Evolutionary conservation across 768 basidiomycete species (phyloP).

Genomic region (Lentinus brumalis): DNA sequence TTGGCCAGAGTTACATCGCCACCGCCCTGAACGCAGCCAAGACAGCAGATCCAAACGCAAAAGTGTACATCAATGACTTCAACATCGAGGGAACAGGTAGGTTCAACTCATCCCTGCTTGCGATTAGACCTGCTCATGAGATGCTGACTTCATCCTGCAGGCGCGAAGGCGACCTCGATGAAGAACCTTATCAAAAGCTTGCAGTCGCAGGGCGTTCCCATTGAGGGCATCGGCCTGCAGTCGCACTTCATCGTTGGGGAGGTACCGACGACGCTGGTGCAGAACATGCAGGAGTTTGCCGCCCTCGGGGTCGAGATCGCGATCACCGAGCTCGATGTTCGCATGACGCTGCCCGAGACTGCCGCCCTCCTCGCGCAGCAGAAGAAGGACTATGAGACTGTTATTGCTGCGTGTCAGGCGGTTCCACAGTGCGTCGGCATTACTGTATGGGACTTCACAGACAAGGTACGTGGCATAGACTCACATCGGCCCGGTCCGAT

Average conservation of each 20-base stretch:
- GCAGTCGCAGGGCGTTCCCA: slow-evolving; percentile 48
- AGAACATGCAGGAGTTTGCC: slow-evolving; percentile 52
- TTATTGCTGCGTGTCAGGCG: slow-evolving; percentile 52
- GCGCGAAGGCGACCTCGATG: slow-evolving; percentile 60
- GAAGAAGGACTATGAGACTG: slow-evolving; percentile 54
- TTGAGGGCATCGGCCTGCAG: slow-evolving; percentile 66
- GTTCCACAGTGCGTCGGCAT: slow-evolving; percentile 38
- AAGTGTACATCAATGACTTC: slow-evolving; percentile 53
- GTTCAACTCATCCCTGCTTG: background rate
- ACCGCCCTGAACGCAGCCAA: slow-evolving; percentile 53
- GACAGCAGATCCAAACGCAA: slow-evolving; percentile 54
- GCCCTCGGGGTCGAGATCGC: slow-evolving; percentile 66
- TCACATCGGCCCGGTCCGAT: no score
- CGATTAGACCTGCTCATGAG: background rate
- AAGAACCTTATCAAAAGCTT: slow-evolving; percentile 53
- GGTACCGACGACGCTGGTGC: slow-evolving; percentile 47
- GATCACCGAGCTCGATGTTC: slow-evolving; percentile 68
- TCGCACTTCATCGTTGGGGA: slow-evolving; percentile 60
- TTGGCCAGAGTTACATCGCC: slow-evolving; percentile 50
- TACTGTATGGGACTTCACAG: slow-evolving; percentile 45
- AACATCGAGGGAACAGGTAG: slow-evolving; percentile 42
- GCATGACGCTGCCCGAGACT: slow-evolving; percentile 61
- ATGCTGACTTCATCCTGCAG: slow-evolving; percentile 9
- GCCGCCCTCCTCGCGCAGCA: slow-evolving; percentile 54
- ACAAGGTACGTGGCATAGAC: slow-evolving; percentile 27